Evolutionary conservation across 306 rosid genomes (phyloP), one percentile per base, ranked within the genome.

Genomic region (Glycine tomentella): DNA sequence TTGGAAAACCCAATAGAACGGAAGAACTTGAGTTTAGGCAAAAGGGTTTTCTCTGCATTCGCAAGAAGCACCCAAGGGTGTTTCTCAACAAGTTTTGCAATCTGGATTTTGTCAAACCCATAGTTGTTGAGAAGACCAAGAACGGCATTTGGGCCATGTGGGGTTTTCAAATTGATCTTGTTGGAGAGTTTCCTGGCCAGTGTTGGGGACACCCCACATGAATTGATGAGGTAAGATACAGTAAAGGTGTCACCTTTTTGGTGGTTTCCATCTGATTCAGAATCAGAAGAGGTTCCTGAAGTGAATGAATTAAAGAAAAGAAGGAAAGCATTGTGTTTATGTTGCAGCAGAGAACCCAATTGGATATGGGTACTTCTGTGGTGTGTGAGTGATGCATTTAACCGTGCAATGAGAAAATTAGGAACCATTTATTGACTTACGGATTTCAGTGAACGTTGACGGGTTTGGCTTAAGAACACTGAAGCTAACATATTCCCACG

Each of bases 11-110:
- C 89, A 17, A 81, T 14, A 10, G 89, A 78, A 13, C 20, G 75
- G 3, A 59, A 81, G 66, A 84, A 86, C 68, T 80, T 51, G 36
- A 88, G 25, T 75, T 88, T 86, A 76, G 89, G 91, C 31, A 78
- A 57, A 70, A 81, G 71, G 68, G 49, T 75, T 1, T 68, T 76
- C 17, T 82, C 62, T 17, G 88, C 75, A 17, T 84, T 34, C 8
- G 69, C 8, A 14, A 6, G 2, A 59, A 88, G 88, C 1, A 88
- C 1, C 3, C 0, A 2, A 1, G 90, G 87, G 3, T 3, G 4
- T 11, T 25, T 38, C 45, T 3, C 48, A 7, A 86, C 65, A 14
- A 84, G 0, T 40, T 49, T 74, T 5, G 77, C 75, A 69, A 86
- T 15, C 7, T 84, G 88, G 42, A 82, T 52, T 7, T 75, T 25